A percentile compares a stretch with the other conserved stretches of the same genome.
Evolutionary conservation across 2,329 filamentous ascomycete genomes (phyloP).

Genomic region (Pseudocercospora cruenta): DNA sequence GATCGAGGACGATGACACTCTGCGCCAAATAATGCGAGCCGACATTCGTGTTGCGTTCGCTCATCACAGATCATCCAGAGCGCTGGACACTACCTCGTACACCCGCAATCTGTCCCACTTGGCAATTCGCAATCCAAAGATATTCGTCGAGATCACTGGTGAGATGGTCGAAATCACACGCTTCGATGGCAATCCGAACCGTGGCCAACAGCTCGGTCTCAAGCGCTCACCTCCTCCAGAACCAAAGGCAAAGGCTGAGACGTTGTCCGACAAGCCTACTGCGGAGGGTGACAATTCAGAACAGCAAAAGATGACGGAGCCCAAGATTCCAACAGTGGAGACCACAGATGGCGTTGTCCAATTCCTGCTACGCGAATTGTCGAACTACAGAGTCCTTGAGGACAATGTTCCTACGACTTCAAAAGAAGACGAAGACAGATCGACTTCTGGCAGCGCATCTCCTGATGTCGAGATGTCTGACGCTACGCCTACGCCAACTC

Average conservation of each 20-base stretch:
- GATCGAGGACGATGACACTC: slow-evolving; percentile 87
- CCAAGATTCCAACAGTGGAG: slow-evolving; percentile 83
- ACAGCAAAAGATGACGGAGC: slow-evolving; percentile 64
- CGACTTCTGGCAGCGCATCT: slow-evolving; percentile 40
- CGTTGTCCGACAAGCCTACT: slow-evolving; percentile 13
- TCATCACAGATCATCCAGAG: slow-evolving; percentile 44
- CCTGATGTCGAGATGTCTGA: slow-evolving; percentile 48
- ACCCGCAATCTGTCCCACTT: slow-evolving; percentile 77
- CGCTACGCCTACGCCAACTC: slow-evolving; percentile 2
- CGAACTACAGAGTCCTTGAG: slow-evolving; percentile 90
- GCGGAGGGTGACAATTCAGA: slow-evolving; percentile 35
- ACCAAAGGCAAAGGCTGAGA: slow-evolving; percentile 4
- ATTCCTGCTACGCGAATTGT: slow-evolving; percentile 87
- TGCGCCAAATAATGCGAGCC: slow-evolving; percentile 87
- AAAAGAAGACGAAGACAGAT: slow-evolving; percentile 43
- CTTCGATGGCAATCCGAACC: slow-evolving; percentile 59
- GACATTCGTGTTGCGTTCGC: slow-evolving; percentile 84
- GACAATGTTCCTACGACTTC: slow-evolving; percentile 68
- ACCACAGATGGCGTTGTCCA: slow-evolving; percentile 94
- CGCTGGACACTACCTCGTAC: slow-evolving; percentile 71
- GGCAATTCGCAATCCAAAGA: slow-evolving; percentile 76
- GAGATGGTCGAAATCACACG: slow-evolving; percentile 76
- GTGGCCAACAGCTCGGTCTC: slow-evolving; percentile 57
- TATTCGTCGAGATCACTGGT: slow-evolving; percentile 86
- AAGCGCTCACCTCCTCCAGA: slow-evolving; percentile 44